These are phyloP conservation scores for Penicillium verrucosum DNA, from an alignment of 2,329 filamentous ascomycete species.

Conservation along the genomic window DNA sequence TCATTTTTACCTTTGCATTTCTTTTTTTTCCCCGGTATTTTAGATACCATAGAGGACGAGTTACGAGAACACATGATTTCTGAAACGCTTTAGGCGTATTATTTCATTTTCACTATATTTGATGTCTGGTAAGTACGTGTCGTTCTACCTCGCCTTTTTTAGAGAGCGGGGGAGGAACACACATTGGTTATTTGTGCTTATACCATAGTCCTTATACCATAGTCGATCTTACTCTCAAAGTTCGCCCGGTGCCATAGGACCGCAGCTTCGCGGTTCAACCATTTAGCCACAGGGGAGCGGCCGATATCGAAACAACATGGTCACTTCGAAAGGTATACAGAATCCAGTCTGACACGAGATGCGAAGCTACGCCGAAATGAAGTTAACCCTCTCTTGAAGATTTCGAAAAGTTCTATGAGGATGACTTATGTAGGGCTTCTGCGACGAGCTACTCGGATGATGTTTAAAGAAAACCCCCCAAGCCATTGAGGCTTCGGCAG, in stretches of 20 bases:
- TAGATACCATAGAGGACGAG: slow-evolving; percentile 20
- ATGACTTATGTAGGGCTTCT: neutral
- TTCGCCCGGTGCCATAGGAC: no score
- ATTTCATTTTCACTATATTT: neutral
- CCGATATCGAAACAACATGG: neutral
- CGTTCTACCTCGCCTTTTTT: neutral
- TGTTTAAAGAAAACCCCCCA: neutral
- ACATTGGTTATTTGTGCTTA: no score
- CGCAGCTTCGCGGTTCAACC: no score
- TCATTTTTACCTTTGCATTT: slow-evolving; percentile 1
- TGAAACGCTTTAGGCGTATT: neutral
- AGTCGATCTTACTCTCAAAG: no score
- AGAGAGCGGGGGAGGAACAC: neutral
- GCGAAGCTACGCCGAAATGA: neutral
- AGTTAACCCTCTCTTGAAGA: neutral
- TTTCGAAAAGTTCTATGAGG: neutral
- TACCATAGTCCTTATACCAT: no score
- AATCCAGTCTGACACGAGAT: neutral
- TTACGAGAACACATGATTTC: slow-evolving; percentile 16
- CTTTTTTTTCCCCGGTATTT: neutral
- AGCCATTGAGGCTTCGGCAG: neutral
- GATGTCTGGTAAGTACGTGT: neutral
- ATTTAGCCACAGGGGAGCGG: no score
- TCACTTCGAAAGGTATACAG: neutral
- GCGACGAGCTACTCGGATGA: neutral